phyloP scores from a whole-genome alignment of 1,139 yeast genomes.

The Pichia sp. region DNA sequence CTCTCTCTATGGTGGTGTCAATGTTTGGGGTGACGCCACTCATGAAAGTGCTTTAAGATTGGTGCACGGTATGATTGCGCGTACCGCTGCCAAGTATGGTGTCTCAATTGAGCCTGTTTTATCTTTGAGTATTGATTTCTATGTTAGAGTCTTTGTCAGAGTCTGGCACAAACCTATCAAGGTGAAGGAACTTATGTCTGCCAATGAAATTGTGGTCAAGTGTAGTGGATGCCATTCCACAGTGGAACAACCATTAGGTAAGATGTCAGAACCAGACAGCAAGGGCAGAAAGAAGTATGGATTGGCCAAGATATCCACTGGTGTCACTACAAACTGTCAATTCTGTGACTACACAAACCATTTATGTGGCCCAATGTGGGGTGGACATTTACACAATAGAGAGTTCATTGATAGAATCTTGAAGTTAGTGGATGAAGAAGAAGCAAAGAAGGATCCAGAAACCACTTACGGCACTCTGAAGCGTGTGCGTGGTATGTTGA shows the following conservation, averaged over 20 bases:
- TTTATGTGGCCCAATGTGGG: constrained; percentile 97
- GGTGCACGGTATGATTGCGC: constrained; percentile 67
- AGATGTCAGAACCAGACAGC: constrained; percentile 34
- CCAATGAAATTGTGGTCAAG: constrained; percentile 71
- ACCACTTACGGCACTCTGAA: constrained; percentile 61
- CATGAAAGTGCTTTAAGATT: constrained; percentile 91
- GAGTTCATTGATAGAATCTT: constrained; percentile 56
- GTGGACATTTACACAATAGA: constrained; percentile 63
- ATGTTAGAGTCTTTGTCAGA: constrained; percentile 76
- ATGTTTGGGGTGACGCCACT: constrained; percentile 72
- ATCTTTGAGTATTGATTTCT: constrained; percentile 82
- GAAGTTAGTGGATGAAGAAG: constrained; percentile 33
- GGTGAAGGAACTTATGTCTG: constrained; percentile 69
- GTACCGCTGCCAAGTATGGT: constrained; percentile 85
- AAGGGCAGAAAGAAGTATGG: constrained; percentile 38
- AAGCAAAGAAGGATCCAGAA: constrained; percentile 30
- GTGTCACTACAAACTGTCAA: constrained; percentile 50
- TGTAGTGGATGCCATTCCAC: constrained; percentile 85
- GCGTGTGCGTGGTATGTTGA: constrained; percentile 87
- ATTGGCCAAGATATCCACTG: constrained; percentile 47
- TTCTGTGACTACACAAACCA: constrained; percentile 68
- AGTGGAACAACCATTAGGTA: constrained; percentile 68
- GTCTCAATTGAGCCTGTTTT: constrained; percentile 81
- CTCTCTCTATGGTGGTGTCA: constrained; percentile 91
- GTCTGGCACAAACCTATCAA: constrained; percentile 70